Evolutionary conservation across 2,329 filamentous ascomycete species (phyloP).

Genomic region (Lasiodiplodia gonubiensis): DNA sequence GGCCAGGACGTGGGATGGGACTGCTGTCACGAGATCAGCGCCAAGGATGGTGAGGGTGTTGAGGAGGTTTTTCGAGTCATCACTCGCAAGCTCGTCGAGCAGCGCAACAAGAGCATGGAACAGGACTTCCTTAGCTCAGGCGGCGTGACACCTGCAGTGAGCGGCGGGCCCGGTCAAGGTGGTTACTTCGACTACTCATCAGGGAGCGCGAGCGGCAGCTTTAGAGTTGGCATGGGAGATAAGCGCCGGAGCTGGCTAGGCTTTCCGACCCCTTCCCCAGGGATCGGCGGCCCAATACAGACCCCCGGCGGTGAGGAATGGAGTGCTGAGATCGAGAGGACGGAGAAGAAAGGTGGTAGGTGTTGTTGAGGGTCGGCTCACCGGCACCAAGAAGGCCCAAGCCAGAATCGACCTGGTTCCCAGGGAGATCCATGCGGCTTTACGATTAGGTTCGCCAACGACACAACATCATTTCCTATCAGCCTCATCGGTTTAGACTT

Average conservation of each 20-base stretch:
- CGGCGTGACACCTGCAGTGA: slow-evolving; percentile 53
- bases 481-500: not conserved
- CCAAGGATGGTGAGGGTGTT: slow-evolving; percentile 91
- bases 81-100: slow-evolving; percentile 82
- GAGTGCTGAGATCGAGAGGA: slow-evolving; percentile 42
- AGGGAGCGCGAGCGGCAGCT: slow-evolving; percentile 61
- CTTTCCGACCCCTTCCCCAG: slow-evolving; percentile 55
- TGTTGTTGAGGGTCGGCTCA: slow-evolving; percentile 38
- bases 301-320: slow-evolving; percentile 41
- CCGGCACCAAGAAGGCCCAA: not conserved
- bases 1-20: slow-evolving; percentile 94
- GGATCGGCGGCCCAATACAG: slow-evolving; percentile 34
- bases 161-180: slow-evolving; percentile 40
- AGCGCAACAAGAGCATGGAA: slow-evolving; percentile 63
- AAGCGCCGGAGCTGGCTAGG: slow-evolving; percentile 72
- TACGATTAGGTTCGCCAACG: not conserved
- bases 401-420: not conserved
- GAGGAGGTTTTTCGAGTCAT: slow-evolving; percentile 95
- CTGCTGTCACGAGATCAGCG: slow-evolving; percentile 94
- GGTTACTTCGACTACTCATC: slow-evolving; percentile 57
- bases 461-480: not conserved
- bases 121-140: slow-evolving; percentile 54
- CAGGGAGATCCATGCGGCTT: slow-evolving; percentile 1
- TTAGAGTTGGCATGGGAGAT: slow-evolving; percentile 63
- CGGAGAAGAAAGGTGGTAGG: slow-evolving; percentile 42